Conservation (phyloP, 2,329 filamentous ascomycete genomes). For the Neonectria ditissima region DNA sequence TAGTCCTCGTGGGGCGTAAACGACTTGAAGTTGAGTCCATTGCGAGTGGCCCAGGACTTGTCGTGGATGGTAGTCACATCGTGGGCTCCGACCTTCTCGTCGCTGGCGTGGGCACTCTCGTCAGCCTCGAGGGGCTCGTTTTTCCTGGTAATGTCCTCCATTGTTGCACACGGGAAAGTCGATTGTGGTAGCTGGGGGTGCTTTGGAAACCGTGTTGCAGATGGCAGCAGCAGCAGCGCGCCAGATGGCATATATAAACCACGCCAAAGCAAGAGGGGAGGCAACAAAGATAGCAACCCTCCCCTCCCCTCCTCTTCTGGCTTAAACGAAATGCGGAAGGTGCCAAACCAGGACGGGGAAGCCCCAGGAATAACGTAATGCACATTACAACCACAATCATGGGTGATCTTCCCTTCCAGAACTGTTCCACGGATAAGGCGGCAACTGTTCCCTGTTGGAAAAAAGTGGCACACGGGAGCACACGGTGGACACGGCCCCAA, state of each 20-base stretch:
- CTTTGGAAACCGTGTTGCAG: neutral
- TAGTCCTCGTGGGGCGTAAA: slow-evolving; percentile 41
- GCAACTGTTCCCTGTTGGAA: slow-evolving; percentile 14
- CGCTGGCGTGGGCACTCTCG: slow-evolving; percentile 25
- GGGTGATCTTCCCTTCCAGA: slow-evolving; percentile 14
- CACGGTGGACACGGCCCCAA: neutral
- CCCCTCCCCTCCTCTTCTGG: slow-evolving; percentile 6
- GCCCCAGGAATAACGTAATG: slow-evolving; percentile 22
- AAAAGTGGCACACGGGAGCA: slow-evolving; percentile 21
- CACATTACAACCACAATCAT: slow-evolving; percentile 12
- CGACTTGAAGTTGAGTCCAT: slow-evolving; percentile 41
- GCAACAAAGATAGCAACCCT: slow-evolving; percentile 5
- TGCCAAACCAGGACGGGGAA: slow-evolving; percentile 16
- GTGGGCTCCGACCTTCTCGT: slow-evolving; percentile 35
- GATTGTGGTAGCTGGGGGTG: too few species aligned
- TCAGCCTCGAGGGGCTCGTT: slow-evolving; percentile 32
- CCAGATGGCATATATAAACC: slow-evolving; percentile 12
- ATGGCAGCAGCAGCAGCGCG: neutral
- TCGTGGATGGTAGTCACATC: slow-evolving; percentile 8
- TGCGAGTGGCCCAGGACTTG: slow-evolving; percentile 43
- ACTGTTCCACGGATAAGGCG: slow-evolving; percentile 26
- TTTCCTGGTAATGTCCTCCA: slow-evolving; percentile 38
- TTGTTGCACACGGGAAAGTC: slow-evolving; percentile 11
- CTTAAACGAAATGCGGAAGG: slow-evolving; percentile 26
- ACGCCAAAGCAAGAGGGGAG: slow-evolving; percentile 5